These are phyloP conservation scores for Colletotrichum lindemuthianum DNA, from an alignment of 2,329 filamentous ascomycete species.

Conservation along the genomic window DNA sequence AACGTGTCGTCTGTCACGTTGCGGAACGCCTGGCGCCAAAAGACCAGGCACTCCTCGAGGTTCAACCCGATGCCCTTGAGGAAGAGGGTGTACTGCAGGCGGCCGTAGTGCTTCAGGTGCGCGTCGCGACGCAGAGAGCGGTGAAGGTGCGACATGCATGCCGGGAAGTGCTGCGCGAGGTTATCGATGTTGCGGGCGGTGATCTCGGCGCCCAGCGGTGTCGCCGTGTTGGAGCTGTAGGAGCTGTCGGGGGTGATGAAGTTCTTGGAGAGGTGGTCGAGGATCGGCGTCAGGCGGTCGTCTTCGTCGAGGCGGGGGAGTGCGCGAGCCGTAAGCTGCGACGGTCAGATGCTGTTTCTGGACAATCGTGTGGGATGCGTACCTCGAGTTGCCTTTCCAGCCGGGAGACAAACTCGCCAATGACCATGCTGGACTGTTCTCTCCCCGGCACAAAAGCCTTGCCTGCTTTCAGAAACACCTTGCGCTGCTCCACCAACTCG, in stretches of 20 bases:
- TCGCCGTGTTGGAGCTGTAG: constrained; percentile 72
- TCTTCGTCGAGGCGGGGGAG: constrained; percentile 95
- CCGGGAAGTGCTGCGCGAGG: constrained; percentile 83
- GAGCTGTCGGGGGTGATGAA: constrained; percentile 91
- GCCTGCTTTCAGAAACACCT: constrained; percentile 80
- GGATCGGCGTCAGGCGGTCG: constrained; percentile 79
- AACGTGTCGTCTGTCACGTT: constrained; percentile 93
- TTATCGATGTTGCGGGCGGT: constrained; percentile 82
- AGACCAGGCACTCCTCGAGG: constrained; percentile 89
- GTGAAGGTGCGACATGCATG: constrained; percentile 95
- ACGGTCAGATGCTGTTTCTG: constrained; percentile 18
- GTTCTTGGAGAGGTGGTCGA: constrained; percentile 88
- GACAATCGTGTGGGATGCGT: background rate
- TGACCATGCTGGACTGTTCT: constrained; percentile 89
- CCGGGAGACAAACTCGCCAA: constrained; percentile 83
- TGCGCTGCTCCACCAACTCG: constrained; percentile 83
- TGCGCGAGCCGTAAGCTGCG: constrained; percentile 84
- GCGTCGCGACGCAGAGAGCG: constrained; percentile 84
- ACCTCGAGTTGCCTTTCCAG: constrained; percentile 82
- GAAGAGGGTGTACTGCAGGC: constrained; percentile 95
- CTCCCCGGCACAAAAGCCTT: constrained; percentile 91
- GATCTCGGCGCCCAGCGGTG: constrained; percentile 77
- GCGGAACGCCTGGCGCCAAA: constrained; percentile 90
- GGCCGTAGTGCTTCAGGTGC: constrained; percentile 92
- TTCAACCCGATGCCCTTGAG: constrained; percentile 93